Conservation (phyloP, 371 early-diverging fungal species). For the Rhizopus arrhizus region DNA sequence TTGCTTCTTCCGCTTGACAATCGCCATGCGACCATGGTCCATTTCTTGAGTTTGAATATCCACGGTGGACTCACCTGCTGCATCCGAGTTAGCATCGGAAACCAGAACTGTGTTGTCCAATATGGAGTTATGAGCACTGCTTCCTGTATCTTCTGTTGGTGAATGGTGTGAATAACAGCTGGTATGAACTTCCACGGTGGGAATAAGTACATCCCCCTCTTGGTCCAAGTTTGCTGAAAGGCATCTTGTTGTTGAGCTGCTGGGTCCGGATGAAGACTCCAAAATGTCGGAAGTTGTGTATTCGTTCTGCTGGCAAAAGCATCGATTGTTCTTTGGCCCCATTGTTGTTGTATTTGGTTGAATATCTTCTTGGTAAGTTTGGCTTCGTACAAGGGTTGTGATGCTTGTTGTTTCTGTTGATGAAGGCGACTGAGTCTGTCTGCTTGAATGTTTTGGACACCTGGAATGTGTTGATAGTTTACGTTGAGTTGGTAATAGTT, state of each 20-base stretch:
- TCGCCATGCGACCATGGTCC: slow-evolving; percentile 7
- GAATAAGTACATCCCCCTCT: slow-evolving; percentile 21
- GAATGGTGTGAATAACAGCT: slow-evolving; percentile 22
- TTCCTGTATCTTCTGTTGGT: slow-evolving; percentile 6
- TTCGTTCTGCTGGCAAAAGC: slow-evolving; percentile 32
- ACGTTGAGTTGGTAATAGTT: slow-evolving; percentile 8
- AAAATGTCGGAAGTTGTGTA: slow-evolving; percentile 17
- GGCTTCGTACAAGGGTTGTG: slow-evolving; percentile 21
- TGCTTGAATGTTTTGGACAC: slow-evolving; percentile 16
- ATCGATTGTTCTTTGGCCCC: slow-evolving; percentile 26
- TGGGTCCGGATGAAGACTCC: slow-evolving; percentile 30
- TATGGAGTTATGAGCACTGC: slow-evolving; percentile 26
- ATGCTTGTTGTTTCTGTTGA: background rate
- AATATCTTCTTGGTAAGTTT: slow-evolving; percentile 5
- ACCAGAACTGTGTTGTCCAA: slow-evolving; percentile 32
- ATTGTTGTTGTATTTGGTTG: slow-evolving; percentile 4
- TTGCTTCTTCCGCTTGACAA: background rate
- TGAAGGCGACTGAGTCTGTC: slow-evolving; percentile 22
- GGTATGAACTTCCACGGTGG: slow-evolving; percentile 36
- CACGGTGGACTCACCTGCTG: slow-evolving; percentile 1
- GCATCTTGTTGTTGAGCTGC: slow-evolving; percentile 28
- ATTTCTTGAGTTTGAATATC: background rate
- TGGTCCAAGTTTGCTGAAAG: slow-evolving; percentile 28
- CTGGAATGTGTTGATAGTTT: slow-evolving; percentile 24
- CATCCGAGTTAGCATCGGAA: slow-evolving; percentile 2